Percentiles rank a stretch among this genome's conserved stretches.
phyloP scores from a whole-genome alignment of 352 stramenopile genomes.

The Albugo laibachii region DNA sequence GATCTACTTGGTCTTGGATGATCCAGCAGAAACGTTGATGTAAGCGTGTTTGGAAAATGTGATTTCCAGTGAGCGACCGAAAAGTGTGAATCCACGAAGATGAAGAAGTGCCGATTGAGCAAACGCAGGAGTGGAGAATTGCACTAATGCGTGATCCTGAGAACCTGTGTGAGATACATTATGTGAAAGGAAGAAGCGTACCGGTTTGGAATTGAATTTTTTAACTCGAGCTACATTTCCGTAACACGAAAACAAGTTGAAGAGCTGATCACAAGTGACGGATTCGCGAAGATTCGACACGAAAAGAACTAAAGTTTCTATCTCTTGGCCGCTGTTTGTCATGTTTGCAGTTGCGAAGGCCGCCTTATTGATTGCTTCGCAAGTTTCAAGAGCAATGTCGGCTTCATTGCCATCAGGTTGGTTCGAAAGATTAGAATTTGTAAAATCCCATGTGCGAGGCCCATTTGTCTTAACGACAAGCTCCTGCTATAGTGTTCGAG shows the following conservation, averaged over 20 bases:
- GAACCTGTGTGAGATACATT: neutral
- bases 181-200: slow-evolving; percentile 1
- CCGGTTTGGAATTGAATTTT: slow-evolving; percentile 27
- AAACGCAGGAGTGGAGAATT: slow-evolving; percentile 22
- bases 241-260: slow-evolving; percentile 55
- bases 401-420: slow-evolving; percentile 2
- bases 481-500: slow-evolving; percentile 15
- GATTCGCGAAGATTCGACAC: slow-evolving; percentile 29
- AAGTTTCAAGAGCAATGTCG: slow-evolving; percentile 13
- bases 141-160: slow-evolving; percentile 32
- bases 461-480: slow-evolving; percentile 45
- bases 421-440: slow-evolving; percentile 15
- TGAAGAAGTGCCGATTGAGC: slow-evolving; percentile 29
- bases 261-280: slow-evolving; percentile 35
- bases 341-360: neutral
- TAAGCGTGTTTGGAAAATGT: slow-evolving; percentile 36
- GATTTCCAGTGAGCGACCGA: slow-evolving; percentile 31
- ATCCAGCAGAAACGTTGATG: slow-evolving; percentile 16
- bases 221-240: slow-evolving; percentile 39
- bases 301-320: slow-evolving; percentile 24
- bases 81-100: slow-evolving; percentile 27
- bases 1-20: neutral
- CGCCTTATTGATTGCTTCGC: slow-evolving; percentile 6
- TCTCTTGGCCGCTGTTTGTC: slow-evolving; percentile 8
- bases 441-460: slow-evolving; percentile 25